These are phyloP conservation scores for Middelhovenomyces tepae DNA, from an alignment of 805 yeast species.

Conservation along the genomic window DNA sequence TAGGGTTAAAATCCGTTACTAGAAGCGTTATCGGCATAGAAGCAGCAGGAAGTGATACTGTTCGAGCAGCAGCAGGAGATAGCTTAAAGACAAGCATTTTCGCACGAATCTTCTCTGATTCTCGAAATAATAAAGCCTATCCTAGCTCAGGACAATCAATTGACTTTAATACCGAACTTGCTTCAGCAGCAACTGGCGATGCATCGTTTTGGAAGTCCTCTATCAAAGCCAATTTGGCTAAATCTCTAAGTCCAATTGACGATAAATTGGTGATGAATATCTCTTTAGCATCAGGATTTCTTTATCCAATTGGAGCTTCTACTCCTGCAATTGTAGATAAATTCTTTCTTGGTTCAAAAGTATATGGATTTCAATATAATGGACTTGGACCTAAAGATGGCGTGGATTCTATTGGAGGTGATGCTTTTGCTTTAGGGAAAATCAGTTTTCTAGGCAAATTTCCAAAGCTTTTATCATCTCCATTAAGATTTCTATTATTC, in stretches of 20 bases:
- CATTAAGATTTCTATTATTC: slow-evolving; percentile 54
- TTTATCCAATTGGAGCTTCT: slow-evolving; percentile 3
- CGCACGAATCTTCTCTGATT: slow-evolving; percentile 33
- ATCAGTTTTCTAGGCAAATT: slow-evolving; percentile 48
- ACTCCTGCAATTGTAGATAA: slow-evolving; percentile 58
- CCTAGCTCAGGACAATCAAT: slow-evolving; percentile 36
- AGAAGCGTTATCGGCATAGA: slow-evolving; percentile 46
- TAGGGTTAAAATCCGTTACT: slow-evolving; percentile 35
- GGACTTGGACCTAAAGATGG: slow-evolving; percentile 52
- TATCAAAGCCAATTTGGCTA: slow-evolving; percentile 10
- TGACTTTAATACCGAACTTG: slow-evolving; percentile 29
- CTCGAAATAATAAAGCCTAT: slow-evolving; percentile 31
- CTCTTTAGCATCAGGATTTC: slow-evolving; percentile 15
- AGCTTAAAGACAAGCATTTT: slow-evolving; percentile 47
- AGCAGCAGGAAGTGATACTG: slow-evolving; percentile 44
- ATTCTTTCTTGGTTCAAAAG: slow-evolving; percentile 71
- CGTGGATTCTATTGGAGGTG: slow-evolving; percentile 59
- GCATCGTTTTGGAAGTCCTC: slow-evolving; percentile 21
- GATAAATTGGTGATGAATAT: slow-evolving; percentile 17
- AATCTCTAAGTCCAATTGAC: slow-evolving; percentile 14
- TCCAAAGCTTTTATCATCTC: slow-evolving; percentile 43
- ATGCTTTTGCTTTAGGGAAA: slow-evolving; percentile 47
- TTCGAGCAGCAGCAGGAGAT: slow-evolving; percentile 56
- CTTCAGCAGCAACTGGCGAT: slow-evolving; percentile 24
- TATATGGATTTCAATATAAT: slow-evolving; percentile 57